A percentile compares a stretch with the other conserved stretches of the same genome.
These are phyloP conservation scores for Russula sp. DNA, from an alignment of 768 basidiomycete species.

Conservation along the genomic window DNA sequence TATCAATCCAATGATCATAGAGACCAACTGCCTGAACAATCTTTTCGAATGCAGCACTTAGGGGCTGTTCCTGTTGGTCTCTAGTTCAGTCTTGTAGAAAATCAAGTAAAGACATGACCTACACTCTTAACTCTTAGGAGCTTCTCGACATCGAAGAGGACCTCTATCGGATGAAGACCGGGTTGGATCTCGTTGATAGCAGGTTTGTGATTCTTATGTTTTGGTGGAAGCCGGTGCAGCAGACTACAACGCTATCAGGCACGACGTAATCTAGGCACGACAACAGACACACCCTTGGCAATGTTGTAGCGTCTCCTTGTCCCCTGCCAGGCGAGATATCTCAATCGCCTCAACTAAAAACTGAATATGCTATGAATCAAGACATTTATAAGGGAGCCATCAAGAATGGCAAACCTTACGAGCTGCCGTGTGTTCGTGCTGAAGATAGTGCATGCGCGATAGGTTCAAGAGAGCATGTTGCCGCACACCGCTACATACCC, in stretches of 20 bases:
- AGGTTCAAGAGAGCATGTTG: slow-evolving; percentile 76
- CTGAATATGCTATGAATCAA: slow-evolving; percentile 32
- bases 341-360: slow-evolving; percentile 69
- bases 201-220: slow-evolving; percentile 39
- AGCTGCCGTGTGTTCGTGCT: slow-evolving; percentile 59
- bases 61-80: slow-evolving; percentile 10
- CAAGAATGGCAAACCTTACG: slow-evolving; percentile 42
- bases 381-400: not conserved
- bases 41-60: slow-evolving; percentile 53
- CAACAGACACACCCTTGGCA: slow-evolving; percentile 54
- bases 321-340: slow-evolving; percentile 65
- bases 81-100: not conserved
- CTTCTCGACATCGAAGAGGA: slow-evolving; percentile 71
- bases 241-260: slow-evolving; percentile 38
- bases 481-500: slow-evolving; percentile 53
- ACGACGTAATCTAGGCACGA: not conserved
- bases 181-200: slow-evolving; percentile 67
- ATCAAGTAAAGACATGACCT: slow-evolving; percentile 18
- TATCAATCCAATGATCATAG: slow-evolving; percentile 66
- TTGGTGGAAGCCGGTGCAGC: slow-evolving; percentile 60
- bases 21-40: slow-evolving; percentile 58
- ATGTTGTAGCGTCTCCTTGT: slow-evolving; percentile 66
- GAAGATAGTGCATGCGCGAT: slow-evolving; percentile 68
- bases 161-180: slow-evolving; percentile 66
- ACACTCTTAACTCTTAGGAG: slow-evolving; percentile 63